These are phyloP conservation scores for Phylloporus sp. DNA, from an alignment of 768 basidiomycete genomes.

Conservation along the genomic window DNA sequence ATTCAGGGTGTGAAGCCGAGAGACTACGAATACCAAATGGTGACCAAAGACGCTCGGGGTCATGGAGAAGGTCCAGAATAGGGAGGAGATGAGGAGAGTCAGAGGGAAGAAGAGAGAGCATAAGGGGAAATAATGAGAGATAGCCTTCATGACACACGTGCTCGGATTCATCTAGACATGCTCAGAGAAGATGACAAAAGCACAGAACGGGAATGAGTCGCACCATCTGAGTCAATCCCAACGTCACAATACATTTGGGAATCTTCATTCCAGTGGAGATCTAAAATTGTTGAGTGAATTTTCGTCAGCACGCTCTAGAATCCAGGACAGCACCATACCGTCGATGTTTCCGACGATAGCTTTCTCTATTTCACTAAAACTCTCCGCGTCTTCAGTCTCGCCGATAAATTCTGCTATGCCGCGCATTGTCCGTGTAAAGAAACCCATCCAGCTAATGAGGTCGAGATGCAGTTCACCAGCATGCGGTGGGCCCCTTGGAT, in stretches of 20 bases:
- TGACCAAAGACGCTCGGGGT: conserved; percentile 89
- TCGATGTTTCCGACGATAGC: conserved; percentile 84
- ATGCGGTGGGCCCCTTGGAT: conserved; percentile 85
- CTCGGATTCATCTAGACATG: conserved; percentile 73
- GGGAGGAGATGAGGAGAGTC: conserved; percentile 74
- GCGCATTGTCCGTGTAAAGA: conserved; percentile 91
- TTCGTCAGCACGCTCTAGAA: not conserved
- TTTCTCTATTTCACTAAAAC: conserved; percentile 71
- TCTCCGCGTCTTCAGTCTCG: conserved; percentile 76
- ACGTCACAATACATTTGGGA: conserved; percentile 92
- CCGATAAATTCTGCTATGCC: conserved; percentile 85
- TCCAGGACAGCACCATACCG: conserved; percentile 41
- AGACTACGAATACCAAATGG: conserved; percentile 84
- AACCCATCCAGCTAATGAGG: conserved; percentile 93
- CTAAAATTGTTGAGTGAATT: conserved; percentile 36
- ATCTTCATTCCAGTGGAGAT: conserved; percentile 90
- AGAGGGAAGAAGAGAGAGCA: conserved; percentile 73
- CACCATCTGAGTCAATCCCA: conserved; percentile 80
- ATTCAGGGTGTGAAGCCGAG: conserved; percentile 82
- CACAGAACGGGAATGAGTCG: conserved; percentile 6
- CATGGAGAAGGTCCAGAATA: conserved; percentile 74
- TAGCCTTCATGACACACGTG: conserved; percentile 92
- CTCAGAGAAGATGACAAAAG: conserved; percentile 1
- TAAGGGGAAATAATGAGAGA: conserved; percentile 89
- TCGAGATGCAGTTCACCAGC: conserved; percentile 91